Conservation (phyloP, 148 eudicot genomes). For the Fagopyrum esculentum region DNA sequence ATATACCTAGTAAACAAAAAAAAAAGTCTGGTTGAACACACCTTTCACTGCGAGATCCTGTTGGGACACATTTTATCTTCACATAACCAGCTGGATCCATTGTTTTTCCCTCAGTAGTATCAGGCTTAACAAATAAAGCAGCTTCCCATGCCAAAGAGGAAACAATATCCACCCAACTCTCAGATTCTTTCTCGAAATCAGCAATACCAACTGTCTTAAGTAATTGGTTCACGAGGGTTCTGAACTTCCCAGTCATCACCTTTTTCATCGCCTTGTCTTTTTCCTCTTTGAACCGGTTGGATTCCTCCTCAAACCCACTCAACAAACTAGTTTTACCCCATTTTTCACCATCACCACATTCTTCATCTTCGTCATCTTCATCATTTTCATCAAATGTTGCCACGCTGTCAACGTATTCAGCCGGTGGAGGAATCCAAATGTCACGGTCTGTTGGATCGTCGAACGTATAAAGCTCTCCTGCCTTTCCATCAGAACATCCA, state of each 20-base stretch:
- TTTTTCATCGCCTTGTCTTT: slow-evolving; percentile 56
- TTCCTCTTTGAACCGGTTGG: slow-evolving; percentile 48
- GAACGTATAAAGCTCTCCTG: slow-evolving; percentile 20
- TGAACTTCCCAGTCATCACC: slow-evolving; percentile 81
- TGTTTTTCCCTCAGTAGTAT: slow-evolving; percentile 54
- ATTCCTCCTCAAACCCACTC: slow-evolving; percentile 32
- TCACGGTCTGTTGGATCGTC: slow-evolving; percentile 36
- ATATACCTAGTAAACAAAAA: neutral
- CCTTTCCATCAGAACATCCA: slow-evolving; percentile 27
- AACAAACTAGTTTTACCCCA: slow-evolving; percentile 62
- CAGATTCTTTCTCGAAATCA: slow-evolving; percentile 28
- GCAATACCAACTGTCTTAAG: slow-evolving; percentile 54
- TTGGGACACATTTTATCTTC: slow-evolving; percentile 82
- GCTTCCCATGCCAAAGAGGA: slow-evolving; percentile 84
- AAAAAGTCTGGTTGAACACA: slow-evolving; percentile 14
- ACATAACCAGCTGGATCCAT: slow-evolving; percentile 94
- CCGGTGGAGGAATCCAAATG: slow-evolving; percentile 77
- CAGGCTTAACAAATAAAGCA: slow-evolving; percentile 75
- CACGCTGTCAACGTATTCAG: slow-evolving; percentile 57
- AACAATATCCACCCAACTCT: slow-evolving; percentile 75
- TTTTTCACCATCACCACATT: slow-evolving; percentile 41
- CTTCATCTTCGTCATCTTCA: slow-evolving; percentile 81
- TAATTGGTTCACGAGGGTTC: slow-evolving; percentile 60
- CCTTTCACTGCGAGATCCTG: slow-evolving; percentile 78
- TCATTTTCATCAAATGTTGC: slow-evolving; percentile 57